These are phyloP conservation scores for Epichloe hybrida DNA, from an alignment of 2,329 filamentous ascomycete genomes.

Conservation along the genomic window DNA sequence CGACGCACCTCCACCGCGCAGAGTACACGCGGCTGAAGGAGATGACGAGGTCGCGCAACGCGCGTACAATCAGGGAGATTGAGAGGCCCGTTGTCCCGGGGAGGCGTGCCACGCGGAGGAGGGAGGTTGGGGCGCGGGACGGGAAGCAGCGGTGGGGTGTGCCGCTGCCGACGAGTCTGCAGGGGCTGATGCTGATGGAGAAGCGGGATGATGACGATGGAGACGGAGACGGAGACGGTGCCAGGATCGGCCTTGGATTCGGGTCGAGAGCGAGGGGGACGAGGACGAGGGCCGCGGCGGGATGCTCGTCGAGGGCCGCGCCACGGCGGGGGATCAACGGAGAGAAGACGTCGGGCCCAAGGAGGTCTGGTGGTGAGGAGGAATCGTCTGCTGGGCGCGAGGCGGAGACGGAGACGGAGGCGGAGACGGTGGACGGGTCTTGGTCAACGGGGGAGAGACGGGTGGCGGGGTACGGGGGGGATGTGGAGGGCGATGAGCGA, in stretches of 20 bases:
- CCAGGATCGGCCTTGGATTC: slow-evolving; percentile 10
- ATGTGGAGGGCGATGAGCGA: background rate
- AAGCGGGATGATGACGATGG: slow-evolving; percentile 17
- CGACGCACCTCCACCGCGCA: slow-evolving; percentile 60
- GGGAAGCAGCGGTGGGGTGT: slow-evolving; percentile 13
- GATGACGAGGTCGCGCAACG: slow-evolving; percentile 40
- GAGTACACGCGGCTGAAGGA: slow-evolving; percentile 59
- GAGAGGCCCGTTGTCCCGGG: slow-evolving; percentile 36
- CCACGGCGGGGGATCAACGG: too few species aligned
- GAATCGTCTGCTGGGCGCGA: too few species aligned
- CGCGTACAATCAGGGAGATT: slow-evolving; percentile 34
- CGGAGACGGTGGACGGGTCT: background rate
- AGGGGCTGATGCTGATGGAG: slow-evolving; percentile 30
- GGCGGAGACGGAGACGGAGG: background rate
- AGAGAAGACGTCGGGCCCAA: too few species aligned
- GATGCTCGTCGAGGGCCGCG: too few species aligned
- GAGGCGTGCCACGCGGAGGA: slow-evolving; percentile 15
- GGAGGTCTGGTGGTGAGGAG: background rate
- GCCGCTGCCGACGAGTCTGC: slow-evolving; percentile 20
- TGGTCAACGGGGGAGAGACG: background rate
- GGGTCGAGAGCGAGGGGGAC: slow-evolving; percentile 6
- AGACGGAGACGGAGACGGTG: background rate
- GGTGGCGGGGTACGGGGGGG: background rate
- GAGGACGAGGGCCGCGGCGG: too few species aligned
- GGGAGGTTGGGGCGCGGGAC: slow-evolving; percentile 9